Conservation (phyloP, 345 rosid species). For the Eucalyptus regnans region DNA sequence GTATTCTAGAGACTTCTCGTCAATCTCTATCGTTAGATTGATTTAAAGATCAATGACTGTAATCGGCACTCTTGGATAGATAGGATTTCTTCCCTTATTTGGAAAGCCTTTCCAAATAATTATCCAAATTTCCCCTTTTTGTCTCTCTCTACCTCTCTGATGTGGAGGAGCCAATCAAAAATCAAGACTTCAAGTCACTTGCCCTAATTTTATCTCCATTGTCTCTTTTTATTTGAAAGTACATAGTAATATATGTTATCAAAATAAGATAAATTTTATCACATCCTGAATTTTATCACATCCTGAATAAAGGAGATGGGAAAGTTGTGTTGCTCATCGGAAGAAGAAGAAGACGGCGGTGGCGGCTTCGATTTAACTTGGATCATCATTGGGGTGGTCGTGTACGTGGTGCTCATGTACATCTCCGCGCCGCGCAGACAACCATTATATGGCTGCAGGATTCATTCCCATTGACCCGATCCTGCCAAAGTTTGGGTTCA, state of each 20-base stretch:
- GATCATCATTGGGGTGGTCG: conserved; percentile 14
- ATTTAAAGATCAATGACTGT: neutral
- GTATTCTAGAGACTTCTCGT: no score
- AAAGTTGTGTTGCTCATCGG: conserved; percentile 15
- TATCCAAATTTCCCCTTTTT: neutral
- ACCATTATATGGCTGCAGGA: neutral
- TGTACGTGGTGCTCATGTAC: conserved; percentile 23
- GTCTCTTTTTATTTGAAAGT: no score
- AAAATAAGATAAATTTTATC: no score
- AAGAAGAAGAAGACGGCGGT: neutral
- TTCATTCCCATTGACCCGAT: conserved; percentile 2
- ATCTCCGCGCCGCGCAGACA: conserved; percentile 17
- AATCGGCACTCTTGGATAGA: neutral
- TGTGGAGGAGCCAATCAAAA: accelerated
- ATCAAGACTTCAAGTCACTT: no score
- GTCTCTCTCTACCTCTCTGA: neutral
- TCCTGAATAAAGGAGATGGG: conserved; percentile 1
- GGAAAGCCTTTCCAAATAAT: neutral
- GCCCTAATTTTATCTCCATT: accelerated
- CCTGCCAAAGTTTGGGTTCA: neutral
- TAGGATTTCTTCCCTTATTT: neutral
- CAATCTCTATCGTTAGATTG: neutral
- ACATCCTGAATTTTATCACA: no score
- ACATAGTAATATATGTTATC: accelerated
- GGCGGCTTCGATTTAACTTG: neutral